These are phyloP conservation scores for Wickerhamomyces sp. DNA, from an alignment of 1,139 yeast genomes.

Conservation along the genomic window DNA sequence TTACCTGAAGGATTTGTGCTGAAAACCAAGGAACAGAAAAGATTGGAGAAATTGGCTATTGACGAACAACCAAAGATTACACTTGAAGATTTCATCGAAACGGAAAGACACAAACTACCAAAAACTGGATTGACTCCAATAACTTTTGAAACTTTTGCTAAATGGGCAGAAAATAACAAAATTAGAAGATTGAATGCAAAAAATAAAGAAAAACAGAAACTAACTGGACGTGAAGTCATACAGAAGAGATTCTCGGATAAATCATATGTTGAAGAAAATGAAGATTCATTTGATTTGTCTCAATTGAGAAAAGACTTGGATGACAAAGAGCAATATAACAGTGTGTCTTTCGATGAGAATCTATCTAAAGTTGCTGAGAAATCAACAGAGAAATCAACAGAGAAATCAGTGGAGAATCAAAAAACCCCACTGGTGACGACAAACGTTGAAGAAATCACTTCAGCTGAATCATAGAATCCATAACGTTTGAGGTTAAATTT, in stretches of 20 bases:
- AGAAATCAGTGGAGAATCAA: not conserved
- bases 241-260: constrained; percentile 71
- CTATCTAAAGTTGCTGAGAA: not conserved
- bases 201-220: constrained; percentile 46
- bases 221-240: constrained; percentile 81
- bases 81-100: constrained; percentile 90
- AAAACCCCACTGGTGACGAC: not conserved
- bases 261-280: constrained; percentile 31
- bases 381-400: not conserved
- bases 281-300: constrained; percentile 68
- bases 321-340: constrained; percentile 32
- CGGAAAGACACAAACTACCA: constrained; percentile 86
- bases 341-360: constrained; percentile 27
- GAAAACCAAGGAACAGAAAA: constrained; percentile 93
- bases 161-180: constrained; percentile 75
- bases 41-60: constrained; percentile 79
- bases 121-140: constrained; percentile 79
- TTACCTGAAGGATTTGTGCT: constrained; percentile 95
- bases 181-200: constrained; percentile 59
- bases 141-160: constrained; percentile 72
- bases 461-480: not conserved
- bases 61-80: constrained; percentile 89
- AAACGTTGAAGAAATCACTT: no score
- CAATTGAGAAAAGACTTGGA: constrained; percentile 46
- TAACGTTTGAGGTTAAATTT: no score